A percentile compares a stretch with the other conserved stretches of the same genome.
Conservation (phyloP, 176 grass and related monocot species). For the Hyparrhenia diplandra region DNA sequence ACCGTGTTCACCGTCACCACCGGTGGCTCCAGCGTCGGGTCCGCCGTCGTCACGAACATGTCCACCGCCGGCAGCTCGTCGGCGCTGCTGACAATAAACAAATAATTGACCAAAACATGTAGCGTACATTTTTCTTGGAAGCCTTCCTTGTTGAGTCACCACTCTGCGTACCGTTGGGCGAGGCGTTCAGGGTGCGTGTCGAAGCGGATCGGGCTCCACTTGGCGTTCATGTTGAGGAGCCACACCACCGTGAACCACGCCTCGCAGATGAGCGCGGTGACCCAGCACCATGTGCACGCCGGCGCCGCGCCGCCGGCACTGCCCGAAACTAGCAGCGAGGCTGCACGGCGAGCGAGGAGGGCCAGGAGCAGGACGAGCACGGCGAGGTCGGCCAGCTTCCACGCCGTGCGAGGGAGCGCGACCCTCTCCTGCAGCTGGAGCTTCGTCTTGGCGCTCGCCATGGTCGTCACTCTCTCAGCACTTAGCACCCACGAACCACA, state of each 20-base stretch:
- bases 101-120: too few species aligned
- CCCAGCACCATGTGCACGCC: slow-evolving; percentile 5
- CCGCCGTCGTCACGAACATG: slow-evolving; percentile 64
- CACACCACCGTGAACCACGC: slow-evolving; percentile 44
- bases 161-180: not conserved
- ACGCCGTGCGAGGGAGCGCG: too few species aligned
- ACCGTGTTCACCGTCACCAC: slow-evolving; percentile 55
- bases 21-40: slow-evolving; percentile 47
- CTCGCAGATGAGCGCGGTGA: slow-evolving; percentile 33
- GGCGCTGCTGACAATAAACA: too few species aligned
- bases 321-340: not conserved
- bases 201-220: slow-evolving; percentile 40
- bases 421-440: too few species aligned
- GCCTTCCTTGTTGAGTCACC: too few species aligned
- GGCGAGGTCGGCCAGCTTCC: too few species aligned
- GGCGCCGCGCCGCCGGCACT: not conserved
- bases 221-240: slow-evolving; percentile 38
- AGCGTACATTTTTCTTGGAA: too few species aligned
- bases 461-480: too few species aligned
- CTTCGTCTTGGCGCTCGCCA: too few species aligned
- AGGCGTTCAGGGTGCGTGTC: slow-evolving; percentile 26
- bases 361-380: slow-evolving; percentile 38
- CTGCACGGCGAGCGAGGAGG: not conserved
- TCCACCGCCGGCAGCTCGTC: slow-evolving; percentile 55
- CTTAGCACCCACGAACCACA: too few species aligned